phyloP scores from a whole-genome alignment of 306 rosid genomes.

The Cucumis hystrix region DNA sequence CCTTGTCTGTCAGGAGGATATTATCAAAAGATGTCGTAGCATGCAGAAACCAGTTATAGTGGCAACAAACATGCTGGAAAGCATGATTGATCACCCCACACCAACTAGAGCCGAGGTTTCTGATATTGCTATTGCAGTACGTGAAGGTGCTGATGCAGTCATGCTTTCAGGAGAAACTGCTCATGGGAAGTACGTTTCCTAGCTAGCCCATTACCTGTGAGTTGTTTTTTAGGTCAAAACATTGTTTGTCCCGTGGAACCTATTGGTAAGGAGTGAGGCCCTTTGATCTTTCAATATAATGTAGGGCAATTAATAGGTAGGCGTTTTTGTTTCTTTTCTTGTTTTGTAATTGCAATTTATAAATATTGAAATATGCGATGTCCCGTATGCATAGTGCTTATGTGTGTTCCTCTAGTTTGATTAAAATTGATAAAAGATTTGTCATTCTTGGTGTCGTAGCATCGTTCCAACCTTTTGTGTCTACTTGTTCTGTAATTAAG shows the following conservation, averaged over 20 bases:
- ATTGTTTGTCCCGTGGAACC: not conserved
- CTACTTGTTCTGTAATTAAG: not conserved
- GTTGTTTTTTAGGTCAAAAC: not conserved
- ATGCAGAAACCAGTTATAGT: constrained; percentile 94
- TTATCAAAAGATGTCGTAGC: constrained; percentile 60
- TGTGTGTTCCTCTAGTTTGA: not conserved
- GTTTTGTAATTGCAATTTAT: not conserved
- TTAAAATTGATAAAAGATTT: not conserved
- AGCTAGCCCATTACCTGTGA: constrained; percentile 8
- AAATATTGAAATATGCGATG: not conserved
- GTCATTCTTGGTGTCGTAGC: not conserved
- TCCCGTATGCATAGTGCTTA: not conserved
- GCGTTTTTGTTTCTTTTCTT: not conserved
- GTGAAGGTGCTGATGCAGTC: constrained; percentile 90
- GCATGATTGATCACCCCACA: constrained; percentile 93
- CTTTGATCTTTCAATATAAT: not conserved
- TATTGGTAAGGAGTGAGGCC: not conserved
- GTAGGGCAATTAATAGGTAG: not conserved
- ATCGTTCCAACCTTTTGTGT: not conserved
- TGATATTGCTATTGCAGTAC: constrained; percentile 90
- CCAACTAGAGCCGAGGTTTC: constrained; percentile 98
- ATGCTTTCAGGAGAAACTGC: constrained; percentile 99
- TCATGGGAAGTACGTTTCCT: constrained; percentile 76
- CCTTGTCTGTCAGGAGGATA: constrained; percentile 51
- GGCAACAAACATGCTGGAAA: constrained; percentile 97